phyloP scores from a whole-genome alignment of 2,329 filamentous ascomycete genomes.

The Paecilomyces sp. region DNA sequence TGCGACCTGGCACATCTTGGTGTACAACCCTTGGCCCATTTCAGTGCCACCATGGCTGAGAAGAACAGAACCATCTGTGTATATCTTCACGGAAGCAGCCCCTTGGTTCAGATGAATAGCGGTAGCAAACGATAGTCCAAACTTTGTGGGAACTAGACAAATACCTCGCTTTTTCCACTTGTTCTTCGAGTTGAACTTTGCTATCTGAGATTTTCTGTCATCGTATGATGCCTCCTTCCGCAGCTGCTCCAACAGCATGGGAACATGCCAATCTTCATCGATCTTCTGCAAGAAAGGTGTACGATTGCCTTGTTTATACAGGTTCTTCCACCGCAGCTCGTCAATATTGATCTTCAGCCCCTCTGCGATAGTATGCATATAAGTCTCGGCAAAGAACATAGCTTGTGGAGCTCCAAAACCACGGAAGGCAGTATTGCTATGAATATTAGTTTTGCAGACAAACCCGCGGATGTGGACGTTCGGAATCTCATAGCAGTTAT shows the following conservation, averaged over 20 bases:
- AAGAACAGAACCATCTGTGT: conserved; percentile 15
- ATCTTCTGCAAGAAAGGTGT: conserved; percentile 17
- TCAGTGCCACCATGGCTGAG: conserved; percentile 18
- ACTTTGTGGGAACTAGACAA: conserved; percentile 16
- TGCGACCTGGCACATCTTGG: conserved; percentile 17
- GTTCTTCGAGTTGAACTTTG: conserved; percentile 11
- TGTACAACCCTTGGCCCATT: conserved; percentile 19
- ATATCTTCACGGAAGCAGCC: conserved; percentile 12
- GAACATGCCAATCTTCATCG: conserved; percentile 18
- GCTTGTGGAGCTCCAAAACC: conserved; percentile 18
- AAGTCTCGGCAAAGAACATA: conserved; percentile 16
- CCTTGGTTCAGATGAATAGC: conserved; percentile 19
- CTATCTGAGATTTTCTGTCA: conserved; percentile 6
- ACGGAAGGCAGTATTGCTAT: conserved; percentile 17
- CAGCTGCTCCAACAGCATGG: conserved; percentile 15
- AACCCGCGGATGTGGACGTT: conserved; percentile 14
- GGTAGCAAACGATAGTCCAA: conserved; percentile 18
- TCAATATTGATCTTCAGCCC: conserved; percentile 12
- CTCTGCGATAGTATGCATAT: conserved; percentile 14
- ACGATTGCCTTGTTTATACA: conserved; percentile 12
- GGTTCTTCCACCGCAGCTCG: conserved; percentile 11
- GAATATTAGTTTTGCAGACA: conserved; percentile 17
- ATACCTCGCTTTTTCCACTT: conserved; percentile 17
- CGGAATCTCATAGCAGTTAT: conserved; percentile 17
- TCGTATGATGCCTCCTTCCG: conserved; percentile 8